Percentiles rank a stretch among this genome's conserved stretches.
These are phyloP conservation scores for Apiospora koreana DNA, from an alignment of 2,329 filamentous ascomycete genomes.

Conservation along the genomic window DNA sequence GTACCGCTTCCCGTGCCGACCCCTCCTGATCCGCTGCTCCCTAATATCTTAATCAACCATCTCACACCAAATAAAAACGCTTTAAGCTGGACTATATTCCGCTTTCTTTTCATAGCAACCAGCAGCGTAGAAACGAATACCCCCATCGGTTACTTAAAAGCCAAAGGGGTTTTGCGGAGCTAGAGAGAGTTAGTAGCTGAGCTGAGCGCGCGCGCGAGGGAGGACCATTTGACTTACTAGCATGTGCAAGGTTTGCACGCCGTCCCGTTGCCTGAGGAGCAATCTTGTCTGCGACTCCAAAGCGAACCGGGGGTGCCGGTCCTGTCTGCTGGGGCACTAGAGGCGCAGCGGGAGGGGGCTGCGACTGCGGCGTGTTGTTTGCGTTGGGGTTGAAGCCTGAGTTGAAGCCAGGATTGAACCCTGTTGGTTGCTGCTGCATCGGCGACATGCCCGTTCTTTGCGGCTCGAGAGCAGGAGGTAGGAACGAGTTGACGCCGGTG, in stretches of 20 bases:
- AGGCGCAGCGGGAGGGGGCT: slow-evolving; percentile 59
- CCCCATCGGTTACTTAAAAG: slow-evolving; percentile 34
- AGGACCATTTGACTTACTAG: slow-evolving; percentile 71
- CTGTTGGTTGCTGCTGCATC: slow-evolving; percentile 51
- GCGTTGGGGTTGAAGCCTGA: slow-evolving; percentile 47
- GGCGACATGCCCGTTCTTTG: slow-evolving; percentile 55
- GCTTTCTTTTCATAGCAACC: not conserved
- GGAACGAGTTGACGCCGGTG: slow-evolving; percentile 56
- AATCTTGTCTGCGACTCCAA: slow-evolving; percentile 83
- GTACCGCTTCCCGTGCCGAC: not conserved
- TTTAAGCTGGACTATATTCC: not conserved
- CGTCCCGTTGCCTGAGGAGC: slow-evolving; percentile 84
- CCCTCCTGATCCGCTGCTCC: not conserved
- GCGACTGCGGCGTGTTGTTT: slow-evolving; percentile 48
- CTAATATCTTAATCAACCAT: not conserved
- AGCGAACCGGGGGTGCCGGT: slow-evolving; percentile 83
- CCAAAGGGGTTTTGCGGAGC: slow-evolving; percentile 57
- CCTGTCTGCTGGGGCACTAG: slow-evolving; percentile 79
- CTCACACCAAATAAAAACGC: not conserved
- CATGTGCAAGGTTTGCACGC: slow-evolving; percentile 88
- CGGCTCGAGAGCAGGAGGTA: slow-evolving; percentile 62
- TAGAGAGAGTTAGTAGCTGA: slow-evolving; percentile 22
- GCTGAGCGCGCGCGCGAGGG: too few relatives aligned
- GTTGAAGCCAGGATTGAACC: slow-evolving; percentile 48
- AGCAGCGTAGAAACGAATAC: not conserved